Conservation (phyloP, 2,329 filamentous ascomycete genomes). For the Aspergillus bombycis region DNA sequence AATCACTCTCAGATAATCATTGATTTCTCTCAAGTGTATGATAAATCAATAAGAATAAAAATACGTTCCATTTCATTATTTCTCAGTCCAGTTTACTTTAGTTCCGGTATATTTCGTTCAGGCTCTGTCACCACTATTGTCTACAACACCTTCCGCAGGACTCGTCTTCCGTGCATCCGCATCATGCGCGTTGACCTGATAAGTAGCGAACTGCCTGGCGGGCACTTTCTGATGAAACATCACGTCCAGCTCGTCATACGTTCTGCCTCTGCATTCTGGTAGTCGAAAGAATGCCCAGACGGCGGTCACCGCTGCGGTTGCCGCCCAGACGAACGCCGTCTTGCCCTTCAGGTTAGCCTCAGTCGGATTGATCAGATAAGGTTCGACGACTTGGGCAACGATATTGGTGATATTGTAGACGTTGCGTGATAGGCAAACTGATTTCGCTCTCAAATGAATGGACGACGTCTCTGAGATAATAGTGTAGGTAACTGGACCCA, state of each 20-base stretch:
- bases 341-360: slow-evolving; percentile 44
- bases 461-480: slow-evolving; percentile 57
- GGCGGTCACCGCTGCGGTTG: slow-evolving; percentile 28
- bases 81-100: background rate
- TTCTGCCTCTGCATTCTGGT: slow-evolving; percentile 42
- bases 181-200: slow-evolving; percentile 13
- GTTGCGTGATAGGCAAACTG: slow-evolving; percentile 55
- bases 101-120: background rate
- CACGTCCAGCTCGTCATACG: slow-evolving; percentile 46
- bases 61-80: background rate
- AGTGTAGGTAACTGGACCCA: slow-evolving; percentile 58
- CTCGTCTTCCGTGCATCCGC: background rate
- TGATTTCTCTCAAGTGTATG: background rate
- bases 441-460: slow-evolving; percentile 57
- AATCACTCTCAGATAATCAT: background rate
- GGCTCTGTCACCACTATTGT: background rate
- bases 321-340: slow-evolving; percentile 47
- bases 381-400: slow-evolving; percentile 42
- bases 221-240: slow-evolving; percentile 43
- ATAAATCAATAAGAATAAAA: background rate
- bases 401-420: slow-evolving; percentile 55
- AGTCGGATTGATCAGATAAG: slow-evolving; percentile 39
- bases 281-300: slow-evolving; percentile 43
- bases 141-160: background rate
- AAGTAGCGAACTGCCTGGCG: slow-evolving; percentile 36